Evolutionary conservation across 768 basidiomycete species (phyloP).

Genomic region (Xerocomus spinulosus): DNA sequence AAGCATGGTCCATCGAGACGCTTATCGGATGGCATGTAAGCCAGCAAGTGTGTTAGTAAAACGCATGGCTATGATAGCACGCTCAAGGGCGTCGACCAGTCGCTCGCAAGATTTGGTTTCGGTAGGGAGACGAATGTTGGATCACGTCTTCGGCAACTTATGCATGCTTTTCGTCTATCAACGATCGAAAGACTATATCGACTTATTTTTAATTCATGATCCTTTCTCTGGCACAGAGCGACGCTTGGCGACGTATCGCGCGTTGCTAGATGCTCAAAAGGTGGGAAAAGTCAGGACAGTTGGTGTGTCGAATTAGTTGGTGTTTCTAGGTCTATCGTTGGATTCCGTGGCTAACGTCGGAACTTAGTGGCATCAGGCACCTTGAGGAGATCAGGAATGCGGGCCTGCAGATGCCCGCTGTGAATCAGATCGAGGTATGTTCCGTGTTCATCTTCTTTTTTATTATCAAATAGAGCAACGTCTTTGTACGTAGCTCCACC

Average conservation of each 20-base stretch:
- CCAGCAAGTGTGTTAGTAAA: conserved; percentile 58
- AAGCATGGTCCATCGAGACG: background rate
- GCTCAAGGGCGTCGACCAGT: conserved; percentile 53
- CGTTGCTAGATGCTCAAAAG: conserved; percentile 56
- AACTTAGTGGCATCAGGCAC: conserved; percentile 61
- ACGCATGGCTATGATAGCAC: conserved; percentile 63
- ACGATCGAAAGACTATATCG: conserved; percentile 48
- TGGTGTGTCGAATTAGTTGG: conserved; percentile 86
- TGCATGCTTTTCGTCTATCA: background rate
- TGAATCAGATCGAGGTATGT: conserved; percentile 79
- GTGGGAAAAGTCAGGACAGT: conserved; percentile 65
- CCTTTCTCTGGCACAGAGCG: conserved; percentile 57
- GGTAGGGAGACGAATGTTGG: conserved; percentile 37
- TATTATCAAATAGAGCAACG: conserved; percentile 4
- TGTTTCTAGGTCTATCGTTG: background rate
- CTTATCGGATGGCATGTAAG: conserved; percentile 32
- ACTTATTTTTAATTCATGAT: conserved; percentile 78
- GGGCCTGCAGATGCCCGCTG: conserved; percentile 59
- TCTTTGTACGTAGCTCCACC: conserved; percentile 54
- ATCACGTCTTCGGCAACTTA: background rate
- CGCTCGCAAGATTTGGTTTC: conserved; percentile 53
- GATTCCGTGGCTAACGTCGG: background rate
- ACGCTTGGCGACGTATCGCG: conserved; percentile 69
- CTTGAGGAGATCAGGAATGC: conserved; percentile 67
- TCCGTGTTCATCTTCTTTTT: background rate